Evolutionary conservation across 768 basidiomycete genomes (phyloP), one percentile per base, ranked within the genome.

Genomic region (Sistotremastrum suecicum): DNA sequence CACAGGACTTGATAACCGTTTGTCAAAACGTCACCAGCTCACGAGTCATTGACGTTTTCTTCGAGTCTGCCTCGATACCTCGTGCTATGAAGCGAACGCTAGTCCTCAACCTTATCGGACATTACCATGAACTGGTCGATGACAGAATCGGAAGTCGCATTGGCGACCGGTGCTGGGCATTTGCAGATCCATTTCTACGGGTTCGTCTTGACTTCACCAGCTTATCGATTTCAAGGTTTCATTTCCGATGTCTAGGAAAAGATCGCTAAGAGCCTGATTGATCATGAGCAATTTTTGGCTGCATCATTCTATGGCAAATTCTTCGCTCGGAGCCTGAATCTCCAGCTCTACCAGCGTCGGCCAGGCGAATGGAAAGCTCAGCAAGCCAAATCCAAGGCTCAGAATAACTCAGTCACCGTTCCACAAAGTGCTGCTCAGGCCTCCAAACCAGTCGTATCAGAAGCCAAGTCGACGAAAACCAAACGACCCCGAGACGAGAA

Each of bases 111-210:
- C 78, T 94, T 56, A 72, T 90, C 36, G 86, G 81, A 5, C 73
- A 81, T 48, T 95, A 81, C 62, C 80, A 83, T 56, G 57, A 66
- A 32, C 76, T 99, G 34, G 85, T 84, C 4, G 84, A 92, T 58
- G 89, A 97, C 58, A 78, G 83, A 39, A 77, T 95, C 51, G 95
- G 95, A 39, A 88, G 86, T 54, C 72, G 89, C 41, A 79, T 98
- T 0, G 86, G 76, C 4, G 94, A 92, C 55, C 78, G 83, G n/a
- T 86, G 83, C 52, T 98, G 90, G 89, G 76, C 72, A 1, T 78
- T 75, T 50, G 80, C 85, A n/a, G 95, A 99, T 63, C 81, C 87
- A 1, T 97, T 85, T 62, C 72, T 95, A 52, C 91, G 84, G 68
- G 90, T 91, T 50, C 28, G 69, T 57, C 12, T 4, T 30, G 10